Conservation (phyloP, 2,329 filamentous ascomycete species). For the Apiospora sp. region DNA sequence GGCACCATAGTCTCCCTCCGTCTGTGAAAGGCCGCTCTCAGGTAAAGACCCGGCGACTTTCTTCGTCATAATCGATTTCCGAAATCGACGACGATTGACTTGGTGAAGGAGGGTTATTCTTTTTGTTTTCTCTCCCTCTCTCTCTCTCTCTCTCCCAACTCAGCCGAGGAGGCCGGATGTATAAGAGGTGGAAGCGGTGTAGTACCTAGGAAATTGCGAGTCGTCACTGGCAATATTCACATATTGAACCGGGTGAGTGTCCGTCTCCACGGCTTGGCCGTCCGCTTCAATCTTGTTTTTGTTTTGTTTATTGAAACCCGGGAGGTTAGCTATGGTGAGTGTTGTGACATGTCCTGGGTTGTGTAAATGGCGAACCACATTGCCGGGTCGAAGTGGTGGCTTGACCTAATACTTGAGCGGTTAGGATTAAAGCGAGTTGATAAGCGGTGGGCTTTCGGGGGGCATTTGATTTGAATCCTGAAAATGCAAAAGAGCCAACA, state of each 20-base stretch:
- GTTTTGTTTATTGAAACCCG: not conserved
- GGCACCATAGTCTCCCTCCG: not conserved
- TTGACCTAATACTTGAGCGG: not conserved
- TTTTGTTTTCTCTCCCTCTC: not conserved
- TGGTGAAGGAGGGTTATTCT: not conserved
- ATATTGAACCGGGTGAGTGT: conserved; percentile 4
- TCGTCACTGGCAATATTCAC: conserved; percentile 21
- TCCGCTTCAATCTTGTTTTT: not conserved
- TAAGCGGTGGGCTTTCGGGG: not conserved
- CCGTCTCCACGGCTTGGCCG: not conserved
- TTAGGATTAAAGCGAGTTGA: not conserved
- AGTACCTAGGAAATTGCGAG: conserved; percentile 14
- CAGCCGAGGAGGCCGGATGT: not conserved
- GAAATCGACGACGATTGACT: conserved; percentile 2
- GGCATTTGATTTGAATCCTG: conserved; percentile 8
- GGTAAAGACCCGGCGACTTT: conserved; percentile 3
- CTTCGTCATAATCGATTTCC: conserved; percentile 17
- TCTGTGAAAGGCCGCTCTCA: not conserved
- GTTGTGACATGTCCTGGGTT: conserved; percentile 16
- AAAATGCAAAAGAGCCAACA: conserved; percentile 9
- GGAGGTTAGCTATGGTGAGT: conserved; percentile 9
- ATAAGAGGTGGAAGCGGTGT: conserved; percentile 7
- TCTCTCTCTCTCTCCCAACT: no score
- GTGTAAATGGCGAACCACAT: conserved; percentile 13
- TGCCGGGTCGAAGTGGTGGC: conserved; percentile 1